These are phyloP conservation scores for sweet orange (Citrus sinensis) DNA, from an alignment of 345 rosid genomes.

Conservation along the genomic window DVS_A1.0 CM039162.1:7700501-7701000, in stretches of 20 bases:
- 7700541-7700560: conserved; percentile 72
- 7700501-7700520: conserved; percentile 54
- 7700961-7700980: conserved; percentile 53
- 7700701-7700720: conserved; percentile 52
- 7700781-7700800: conserved; percentile 56
- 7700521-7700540: conserved; percentile 71
- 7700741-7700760: conserved; percentile 51
- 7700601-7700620: conserved; percentile 73
- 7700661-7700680: conserved; percentile 70
- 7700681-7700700: conserved; percentile 75
- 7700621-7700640: conserved; percentile 65
- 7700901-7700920: conserved; percentile 62
- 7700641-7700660: conserved; percentile 75
- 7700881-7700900: conserved; percentile 69
- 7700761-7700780: conserved; percentile 62
- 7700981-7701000: conserved; percentile 54
- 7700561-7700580: conserved; percentile 75
- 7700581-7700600: conserved; percentile 47
- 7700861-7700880: conserved; percentile 59
- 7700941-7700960: conserved; percentile 54
- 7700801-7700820: conserved; percentile 75
- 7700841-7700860: conserved; percentile 57
- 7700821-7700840: conserved; percentile 75
- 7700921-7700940: conserved; percentile 69
- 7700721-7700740: conserved; percentile 52